These are phyloP conservation scores for Boehmeria nivea DNA, from an alignment of 306 rosid genomes.

Conservation along the genomic window DNA sequence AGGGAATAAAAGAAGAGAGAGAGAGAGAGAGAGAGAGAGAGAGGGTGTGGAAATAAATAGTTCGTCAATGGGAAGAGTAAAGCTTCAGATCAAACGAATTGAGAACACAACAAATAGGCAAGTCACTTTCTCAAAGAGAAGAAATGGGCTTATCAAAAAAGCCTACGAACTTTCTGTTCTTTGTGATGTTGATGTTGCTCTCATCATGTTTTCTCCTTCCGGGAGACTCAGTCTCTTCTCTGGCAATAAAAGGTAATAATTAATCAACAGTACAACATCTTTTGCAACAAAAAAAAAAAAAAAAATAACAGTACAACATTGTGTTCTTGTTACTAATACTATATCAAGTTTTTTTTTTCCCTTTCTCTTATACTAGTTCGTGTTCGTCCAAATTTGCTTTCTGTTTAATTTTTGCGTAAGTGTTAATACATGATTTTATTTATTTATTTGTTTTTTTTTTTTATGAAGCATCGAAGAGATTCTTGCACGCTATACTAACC, in stretches of 20 bases:
- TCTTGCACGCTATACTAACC: slow-evolving; percentile 45
- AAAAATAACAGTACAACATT: no score
- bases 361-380: background rate
- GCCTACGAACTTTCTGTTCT: slow-evolving; percentile 77
- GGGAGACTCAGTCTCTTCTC: slow-evolving; percentile 53
- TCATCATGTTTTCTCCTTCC: slow-evolving; percentile 60
- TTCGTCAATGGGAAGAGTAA: slow-evolving; percentile 73
- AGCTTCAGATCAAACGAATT: slow-evolving; percentile 62
- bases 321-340: no score
- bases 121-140: slow-evolving; percentile 73
- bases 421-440: background rate
- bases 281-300: no score
- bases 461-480: slow-evolving; percentile 53
- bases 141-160: slow-evolving; percentile 62
- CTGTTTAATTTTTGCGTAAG: background rate
- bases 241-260: slow-evolving; percentile 44
- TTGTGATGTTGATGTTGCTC: slow-evolving; percentile 69
- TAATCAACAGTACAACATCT: no score
- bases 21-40: background rate
- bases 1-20: background rate
- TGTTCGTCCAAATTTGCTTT: background rate
- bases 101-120: slow-evolving; percentile 62
- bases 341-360: background rate
- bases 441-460: background rate
- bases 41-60: no score